Evolutionary conservation across 345 rosid species (phyloP).

Genomic region (Brassica napus): Da-Ae NC_063448.1:50858001-50858500

Average conservation of each 20-base stretch:
- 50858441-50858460: slow-evolving; percentile 70
- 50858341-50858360: slow-evolving; percentile 51
- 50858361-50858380: slow-evolving; percentile 64
- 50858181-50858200: slow-evolving; percentile 34
- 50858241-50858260: slow-evolving; percentile 34
- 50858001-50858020: not conserved
- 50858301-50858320: slow-evolving; percentile 66
- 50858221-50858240: slow-evolving; percentile 42
- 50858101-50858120: slow-evolving; percentile 56
- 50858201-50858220: slow-evolving; percentile 34
- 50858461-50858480: slow-evolving; percentile 67
- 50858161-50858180: slow-evolving; percentile 30
- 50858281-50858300: slow-evolving; percentile 50
- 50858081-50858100: slow-evolving; percentile 79
- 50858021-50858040: not conserved
- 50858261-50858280: slow-evolving; percentile 36
- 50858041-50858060: slow-evolving; percentile 49
- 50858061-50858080: slow-evolving; percentile 62
- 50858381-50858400: slow-evolving; percentile 69
- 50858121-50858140: slow-evolving; percentile 36
- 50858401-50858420: slow-evolving; percentile 65
- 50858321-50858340: slow-evolving; percentile 48
- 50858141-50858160: slow-evolving; percentile 38
- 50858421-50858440: slow-evolving; percentile 66
- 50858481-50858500: slow-evolving; percentile 57